Conservation (phyloP, 2,329 filamentous ascomycete species). For the Diplodia sapinea region DNA sequence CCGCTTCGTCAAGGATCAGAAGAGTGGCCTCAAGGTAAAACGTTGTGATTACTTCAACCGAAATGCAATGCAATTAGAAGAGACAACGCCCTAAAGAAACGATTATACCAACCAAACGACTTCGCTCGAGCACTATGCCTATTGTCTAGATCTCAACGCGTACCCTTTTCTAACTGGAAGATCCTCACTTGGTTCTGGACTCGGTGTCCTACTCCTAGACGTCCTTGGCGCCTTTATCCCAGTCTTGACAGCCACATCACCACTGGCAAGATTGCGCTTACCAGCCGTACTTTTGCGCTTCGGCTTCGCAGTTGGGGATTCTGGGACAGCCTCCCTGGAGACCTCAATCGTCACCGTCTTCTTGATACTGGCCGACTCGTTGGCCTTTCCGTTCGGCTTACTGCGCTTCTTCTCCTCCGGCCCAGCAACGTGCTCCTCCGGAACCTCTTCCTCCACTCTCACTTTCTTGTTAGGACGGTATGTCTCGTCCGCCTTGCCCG, state of each 20-base stretch:
- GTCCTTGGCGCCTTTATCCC: background rate
- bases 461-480: background rate
- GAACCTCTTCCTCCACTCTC: background rate
- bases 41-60: background rate
- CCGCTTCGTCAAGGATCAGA: background rate
- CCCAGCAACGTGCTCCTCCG: no score
- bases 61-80: background rate
- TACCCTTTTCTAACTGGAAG: background rate
- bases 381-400: background rate
- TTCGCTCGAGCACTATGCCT: background rate
- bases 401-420: background rate
- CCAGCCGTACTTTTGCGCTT: background rate
- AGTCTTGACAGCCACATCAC: no score
- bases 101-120: background rate
- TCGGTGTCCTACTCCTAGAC: background rate
- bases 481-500: background rate
- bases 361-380: background rate
- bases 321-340: background rate
- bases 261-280: no score
- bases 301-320: background rate
- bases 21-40: background rate
- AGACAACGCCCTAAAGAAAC: background rate
- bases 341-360: conserved; percentile 12
- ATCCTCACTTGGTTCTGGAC: background rate
- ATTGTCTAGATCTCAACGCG: background rate